phyloP scores from a whole-genome alignment of 1,284 basidiomycete genomes.

The Ceratobasidium sp. region DNA sequence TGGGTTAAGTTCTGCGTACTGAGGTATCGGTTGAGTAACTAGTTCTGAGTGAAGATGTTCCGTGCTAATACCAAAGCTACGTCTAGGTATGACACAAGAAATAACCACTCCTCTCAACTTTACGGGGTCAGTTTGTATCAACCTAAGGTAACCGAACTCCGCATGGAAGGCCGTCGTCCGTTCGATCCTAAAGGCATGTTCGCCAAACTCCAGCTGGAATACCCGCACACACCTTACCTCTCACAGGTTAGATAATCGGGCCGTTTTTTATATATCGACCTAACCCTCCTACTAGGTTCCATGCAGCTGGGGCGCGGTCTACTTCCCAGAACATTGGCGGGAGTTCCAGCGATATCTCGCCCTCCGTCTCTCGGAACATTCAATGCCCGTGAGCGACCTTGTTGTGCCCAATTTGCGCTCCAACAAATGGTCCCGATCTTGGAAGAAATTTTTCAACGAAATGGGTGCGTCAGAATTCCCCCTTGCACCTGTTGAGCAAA shows the following conservation, averaged over 20 bases:
- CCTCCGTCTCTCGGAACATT: slow-evolving; percentile 66
- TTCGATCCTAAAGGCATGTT: slow-evolving; percentile 75
- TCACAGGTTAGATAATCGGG: slow-evolving; percentile 18
- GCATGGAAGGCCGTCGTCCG: slow-evolving; percentile 69
- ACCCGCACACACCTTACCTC: slow-evolving; percentile 71
- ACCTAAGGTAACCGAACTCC: slow-evolving; percentile 80
- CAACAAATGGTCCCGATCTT: slow-evolving; percentile 80
- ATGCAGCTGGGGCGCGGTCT: slow-evolving; percentile 90
- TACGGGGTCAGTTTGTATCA: slow-evolving; percentile 87
- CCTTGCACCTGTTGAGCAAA: neutral
- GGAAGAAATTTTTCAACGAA: slow-evolving; percentile 90
- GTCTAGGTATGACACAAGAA: slow-evolving; percentile 64
- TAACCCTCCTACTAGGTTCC: slow-evolving; percentile 73
- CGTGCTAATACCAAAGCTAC: slow-evolving; percentile 11
- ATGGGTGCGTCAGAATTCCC: slow-evolving; percentile 54
- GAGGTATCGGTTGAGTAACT: slow-evolving; percentile 68
- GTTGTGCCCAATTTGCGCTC: slow-evolving; percentile 80
- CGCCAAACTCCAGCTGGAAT: slow-evolving; percentile 55
- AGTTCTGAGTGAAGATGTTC: neutral
- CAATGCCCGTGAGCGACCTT: slow-evolving; percentile 58
- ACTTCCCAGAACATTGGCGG: slow-evolving; percentile 86
- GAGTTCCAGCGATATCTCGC: slow-evolving; percentile 82
- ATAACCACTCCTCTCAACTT: slow-evolving; percentile 60
- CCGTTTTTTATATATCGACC: neutral
- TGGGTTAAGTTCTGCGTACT: slow-evolving; percentile 82